Base-by-base conservation (phyloP, 192 early-diverging fungal species). In the Globomyces pollinis-pini region DNA sequence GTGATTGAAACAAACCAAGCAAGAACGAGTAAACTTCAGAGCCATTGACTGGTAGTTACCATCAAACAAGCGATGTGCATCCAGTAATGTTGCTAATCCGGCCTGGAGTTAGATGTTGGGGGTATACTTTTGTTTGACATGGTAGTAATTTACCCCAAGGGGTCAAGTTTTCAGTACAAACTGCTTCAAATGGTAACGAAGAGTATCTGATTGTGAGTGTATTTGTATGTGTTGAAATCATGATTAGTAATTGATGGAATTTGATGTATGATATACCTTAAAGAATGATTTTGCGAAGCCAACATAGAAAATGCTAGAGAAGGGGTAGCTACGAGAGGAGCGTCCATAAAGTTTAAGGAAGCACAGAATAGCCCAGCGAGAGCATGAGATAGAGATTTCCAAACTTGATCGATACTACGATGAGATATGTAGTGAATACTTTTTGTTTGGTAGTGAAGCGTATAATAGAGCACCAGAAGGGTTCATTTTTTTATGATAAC, bases 141-240 rank as follows among this genome's bases (percentile, higher is more conserved):
- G 96, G 96, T 33, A 99, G 64, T 55, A 94, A 75, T 66, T 97
- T 99, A 60, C 87, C 82, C 93, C 93, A 99, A 7, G 94, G 93
- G 6, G 96, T 96, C 68, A 99, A 74, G 66, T 99, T 99, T 65
- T 97, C 96, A 3, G 96, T 99, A 60, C 96, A 99, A 7, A 93
- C 91, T 61, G 85, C 86, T 62, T 99, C 96, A 62, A 88, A 88
- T 2, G 94, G 87, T 24, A 99, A 75, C 12, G 80, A 70, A 0
- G 86, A 87, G 42, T 91, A 92, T 5, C 91, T 78, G 35, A 61
- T 31, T 23, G 50, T n/a, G n/a, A n/a, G n/a, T n/a, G n/a, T n/a
- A n/a, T n/a, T n/a, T n/a, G n/a, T n/a, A n/a, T n/a, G n/a, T n/a
- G n/a, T n/a, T n/a, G n/a, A n/a, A n/a, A n/a, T n/a, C n/a, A n/a